Evolutionary conservation across 768 basidiomycete species (phyloP).

Genomic region (Rhizopogon rudus): DNA sequence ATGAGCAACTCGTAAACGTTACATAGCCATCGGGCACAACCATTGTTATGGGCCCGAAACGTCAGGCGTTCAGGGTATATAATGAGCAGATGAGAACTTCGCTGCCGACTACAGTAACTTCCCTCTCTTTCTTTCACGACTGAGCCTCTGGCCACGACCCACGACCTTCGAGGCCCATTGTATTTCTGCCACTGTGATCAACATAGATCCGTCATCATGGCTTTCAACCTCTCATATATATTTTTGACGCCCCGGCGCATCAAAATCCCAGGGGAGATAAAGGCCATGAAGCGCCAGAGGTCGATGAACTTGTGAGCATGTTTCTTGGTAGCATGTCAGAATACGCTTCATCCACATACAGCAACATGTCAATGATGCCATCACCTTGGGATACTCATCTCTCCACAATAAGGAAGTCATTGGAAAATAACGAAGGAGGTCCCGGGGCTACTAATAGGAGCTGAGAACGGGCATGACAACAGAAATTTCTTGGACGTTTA

Average conservation of each 20-base stretch:
- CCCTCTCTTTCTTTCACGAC: not conserved
- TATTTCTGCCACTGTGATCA: not conserved
- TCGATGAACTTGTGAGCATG: slow-evolving; percentile 20
- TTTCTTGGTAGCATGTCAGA: not conserved
- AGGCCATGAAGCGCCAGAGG: slow-evolving; percentile 17
- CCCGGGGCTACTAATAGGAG: not conserved
- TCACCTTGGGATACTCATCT: slow-evolving; percentile 24
- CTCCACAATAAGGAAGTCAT: slow-evolving; percentile 27
- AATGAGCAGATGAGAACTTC: slow-evolving; percentile 8
- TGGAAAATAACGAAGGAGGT: slow-evolving; percentile 12
- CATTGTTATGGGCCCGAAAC: not conserved
- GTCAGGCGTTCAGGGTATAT: not conserved
- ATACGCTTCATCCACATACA: not conserved
- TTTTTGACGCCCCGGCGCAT: slow-evolving; percentile 49
- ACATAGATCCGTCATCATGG: not conserved
- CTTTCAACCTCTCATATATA: slow-evolving; percentile 49
- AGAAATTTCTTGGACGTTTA: slow-evolving; percentile 7
- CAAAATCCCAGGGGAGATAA: slow-evolving; percentile 41
- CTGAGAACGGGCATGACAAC: slow-evolving; percentile 10
- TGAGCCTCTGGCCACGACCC: not conserved
- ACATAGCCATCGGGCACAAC: not conserved
- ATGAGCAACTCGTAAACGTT: not conserved
- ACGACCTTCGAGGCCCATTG: not conserved
- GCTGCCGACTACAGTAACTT: not conserved
- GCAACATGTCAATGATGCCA: slow-evolving; percentile 16